Conservation (phyloP, 1,284 basidiomycete genomes). For the Xerocomus nothofagi region DNA sequence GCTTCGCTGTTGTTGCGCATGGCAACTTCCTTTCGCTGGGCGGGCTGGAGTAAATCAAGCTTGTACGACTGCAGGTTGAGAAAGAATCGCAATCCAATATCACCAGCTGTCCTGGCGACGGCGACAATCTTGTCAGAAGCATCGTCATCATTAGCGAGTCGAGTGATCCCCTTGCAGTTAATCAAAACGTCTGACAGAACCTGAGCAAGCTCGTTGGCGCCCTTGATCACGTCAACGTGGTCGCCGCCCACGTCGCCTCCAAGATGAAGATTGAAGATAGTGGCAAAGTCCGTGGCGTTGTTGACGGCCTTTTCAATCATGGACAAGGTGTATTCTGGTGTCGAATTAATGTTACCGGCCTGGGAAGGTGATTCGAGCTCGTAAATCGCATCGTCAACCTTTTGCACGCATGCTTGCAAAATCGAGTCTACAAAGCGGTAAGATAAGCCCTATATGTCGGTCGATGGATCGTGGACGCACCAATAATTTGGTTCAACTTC, state of each 20-base stretch:
- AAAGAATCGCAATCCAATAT: slow-evolving; percentile 90
- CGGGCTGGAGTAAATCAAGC: slow-evolving; percentile 72
- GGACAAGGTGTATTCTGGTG: slow-evolving; percentile 96
- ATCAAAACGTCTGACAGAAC: slow-evolving; percentile 88
- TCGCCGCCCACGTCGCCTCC: slow-evolving; percentile 89
- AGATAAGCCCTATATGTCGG: slow-evolving; percentile 6
- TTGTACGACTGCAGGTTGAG: slow-evolving; percentile 96
- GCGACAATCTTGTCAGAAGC: slow-evolving; percentile 86
- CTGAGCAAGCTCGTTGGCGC: slow-evolving; percentile 95
- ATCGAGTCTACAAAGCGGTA: slow-evolving; percentile 75
- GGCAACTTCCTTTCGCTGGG: slow-evolving; percentile 83
- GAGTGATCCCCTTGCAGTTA: slow-evolving; percentile 95
- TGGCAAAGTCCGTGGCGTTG: slow-evolving; percentile 95
- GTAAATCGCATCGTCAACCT: slow-evolving; percentile 96
- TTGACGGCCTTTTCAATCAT: slow-evolving; percentile 98
- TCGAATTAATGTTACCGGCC: slow-evolving; percentile 92
- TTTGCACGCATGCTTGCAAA: slow-evolving; percentile 93
- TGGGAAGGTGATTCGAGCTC: slow-evolving; percentile 95
- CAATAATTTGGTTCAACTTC: slow-evolving; percentile 98
- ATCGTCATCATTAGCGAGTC: slow-evolving; percentile 88
- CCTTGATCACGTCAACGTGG: slow-evolving; percentile 97
- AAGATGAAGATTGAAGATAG: slow-evolving; percentile 90
- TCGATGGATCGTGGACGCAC: slow-evolving; percentile 39
- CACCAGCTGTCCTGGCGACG: slow-evolving; percentile 86
- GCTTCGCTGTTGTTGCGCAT: slow-evolving; percentile 89